A percentile compares a stretch with the other conserved stretches of the same genome.
Conservation (phyloP, 306 rosid species). For the Dalbergia oliveri region DNA sequence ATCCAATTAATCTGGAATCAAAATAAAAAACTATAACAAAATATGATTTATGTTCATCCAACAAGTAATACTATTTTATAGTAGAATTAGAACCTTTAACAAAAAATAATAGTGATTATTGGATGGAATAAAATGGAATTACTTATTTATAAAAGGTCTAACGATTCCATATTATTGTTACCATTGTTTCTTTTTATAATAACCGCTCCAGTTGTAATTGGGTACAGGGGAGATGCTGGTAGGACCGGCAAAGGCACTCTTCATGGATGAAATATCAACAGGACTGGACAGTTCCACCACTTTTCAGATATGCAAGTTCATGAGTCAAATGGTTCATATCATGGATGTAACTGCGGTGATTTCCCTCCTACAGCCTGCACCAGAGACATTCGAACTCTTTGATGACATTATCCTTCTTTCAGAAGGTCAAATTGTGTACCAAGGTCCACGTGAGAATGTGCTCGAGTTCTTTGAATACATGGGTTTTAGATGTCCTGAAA, state of each 20-base stretch:
- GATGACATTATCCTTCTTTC: constrained; percentile 66
- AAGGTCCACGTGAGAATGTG: constrained; percentile 67
- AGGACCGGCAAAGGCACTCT: constrained; percentile 75
- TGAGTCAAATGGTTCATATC: constrained; percentile 82
- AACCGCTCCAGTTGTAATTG: constrained; percentile 45
- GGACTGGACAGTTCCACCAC: constrained; percentile 90
- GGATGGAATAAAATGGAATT: too few species aligned
- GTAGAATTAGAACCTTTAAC: too few species aligned
- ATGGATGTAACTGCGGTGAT: constrained; percentile 72
- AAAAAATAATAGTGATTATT: too few species aligned
- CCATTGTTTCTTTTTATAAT: constrained; percentile 20
- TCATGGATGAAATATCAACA: constrained; percentile 91
- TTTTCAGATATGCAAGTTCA: constrained; percentile 74
- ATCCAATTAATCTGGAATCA: too few species aligned
- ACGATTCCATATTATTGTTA: too few species aligned
- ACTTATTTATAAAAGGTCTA: too few species aligned
- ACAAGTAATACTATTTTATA: too few species aligned
- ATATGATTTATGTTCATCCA: too few species aligned
- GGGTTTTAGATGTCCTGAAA: constrained; percentile 70
- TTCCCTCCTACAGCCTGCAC: constrained; percentile 64
- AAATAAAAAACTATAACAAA: too few species aligned
- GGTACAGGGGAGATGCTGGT: constrained; percentile 80
- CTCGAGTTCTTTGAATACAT: constrained; percentile 65
- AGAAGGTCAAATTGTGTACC: constrained; percentile 73
- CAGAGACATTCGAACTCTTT: constrained; percentile 67